A percentile compares a stretch with the other conserved stretches of the same genome.
Conservation (phyloP, 1,284 basidiomycete genomes). For the Megacollybia platyphylla region DNA sequence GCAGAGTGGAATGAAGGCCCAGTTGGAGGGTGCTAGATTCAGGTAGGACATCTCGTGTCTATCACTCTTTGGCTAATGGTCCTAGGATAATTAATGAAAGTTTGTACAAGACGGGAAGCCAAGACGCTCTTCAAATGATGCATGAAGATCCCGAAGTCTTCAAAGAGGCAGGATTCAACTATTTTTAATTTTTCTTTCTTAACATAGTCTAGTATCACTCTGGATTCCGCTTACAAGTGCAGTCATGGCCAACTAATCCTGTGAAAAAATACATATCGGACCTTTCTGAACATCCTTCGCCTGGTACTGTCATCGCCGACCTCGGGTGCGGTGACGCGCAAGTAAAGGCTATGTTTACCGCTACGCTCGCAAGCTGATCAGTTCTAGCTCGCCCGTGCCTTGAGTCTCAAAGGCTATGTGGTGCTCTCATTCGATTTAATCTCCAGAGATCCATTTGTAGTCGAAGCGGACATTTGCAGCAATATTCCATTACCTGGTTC, state of each 20-base stretch:
- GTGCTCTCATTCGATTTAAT: constrained; percentile 79
- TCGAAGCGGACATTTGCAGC: constrained; percentile 70
- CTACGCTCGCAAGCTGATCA: no score
- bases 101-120: constrained; percentile 74
- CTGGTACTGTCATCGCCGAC: constrained; percentile 71
- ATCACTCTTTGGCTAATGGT: constrained; percentile 1
- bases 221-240: constrained; percentile 82
- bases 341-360: constrained; percentile 19
- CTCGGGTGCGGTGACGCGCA: constrained; percentile 93
- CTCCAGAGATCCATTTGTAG: constrained; percentile 59
- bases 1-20: constrained; percentile 67
- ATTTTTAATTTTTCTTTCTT: constrained; percentile 2
- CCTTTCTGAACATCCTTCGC: constrained; percentile 46
- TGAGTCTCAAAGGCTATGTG: constrained; percentile 55
- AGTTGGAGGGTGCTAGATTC: constrained; percentile 76
- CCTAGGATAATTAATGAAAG: constrained; percentile 79
- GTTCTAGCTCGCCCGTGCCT: constrained; percentile 36
- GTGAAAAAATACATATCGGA: constrained; percentile 62
- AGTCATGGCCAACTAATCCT: constrained; percentile 86
- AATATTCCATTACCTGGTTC: constrained; percentile 75
- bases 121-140: constrained; percentile 70
- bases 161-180: constrained; percentile 41
- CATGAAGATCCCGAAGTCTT: constrained; percentile 65
- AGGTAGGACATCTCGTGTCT: constrained; percentile 32
- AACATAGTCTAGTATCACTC: constrained; percentile 61